Evolutionary conservation across 768 basidiomycete genomes (phyloP), one percentile per base, ranked within the genome.

Genomic region (Candolleomyces eurysporus): DNA sequence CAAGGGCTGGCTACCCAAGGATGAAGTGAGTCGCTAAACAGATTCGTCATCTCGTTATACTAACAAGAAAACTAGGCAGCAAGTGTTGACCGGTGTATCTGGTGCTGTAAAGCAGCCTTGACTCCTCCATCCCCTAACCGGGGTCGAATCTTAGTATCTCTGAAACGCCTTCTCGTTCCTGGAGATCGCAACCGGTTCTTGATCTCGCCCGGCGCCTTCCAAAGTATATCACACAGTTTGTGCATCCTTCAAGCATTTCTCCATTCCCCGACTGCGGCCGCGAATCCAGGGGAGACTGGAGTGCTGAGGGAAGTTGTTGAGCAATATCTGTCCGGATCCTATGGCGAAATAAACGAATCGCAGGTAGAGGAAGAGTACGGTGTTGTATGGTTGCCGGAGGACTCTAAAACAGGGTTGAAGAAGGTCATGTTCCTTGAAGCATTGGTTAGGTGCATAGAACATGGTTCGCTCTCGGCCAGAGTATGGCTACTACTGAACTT

Each of bases 81-180:
- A 22, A 82, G 80, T 57, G 75, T 88, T 10, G 84, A 85, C 61
- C 83, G 90, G 26, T 84, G 81, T 65, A 63, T 88, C 32, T 92
- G 90, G 90, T 91, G 89, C 67, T 84, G 85, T 65, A 83, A 82
- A 64, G 88, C 88, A 9, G 84, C 84, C 0, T 71, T 78, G 7
- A 76, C 78, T 19, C 73, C 76, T 45, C 63, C 74, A 7, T 76
- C 80, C 8, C 65, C 65, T 17, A 72, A 81, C 53, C 79, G 85
- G 17, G 76, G 78, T 9, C 80, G 84, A 21, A 75, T 88, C 26
- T 65, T 91, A 17, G 76, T 76, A 10, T 72, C 74, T 10, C 74
- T 91, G 4, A 79, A 80, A 63, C 69, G 77, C 65, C 67, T 83
- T 67, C 60, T 87, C 64, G 75, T 76, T 66, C 71, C 79, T 57